Evolutionary conservation across 108 stramenopile species (phyloP).

Genomic region (Nannochloropsis oceanica): DNA sequence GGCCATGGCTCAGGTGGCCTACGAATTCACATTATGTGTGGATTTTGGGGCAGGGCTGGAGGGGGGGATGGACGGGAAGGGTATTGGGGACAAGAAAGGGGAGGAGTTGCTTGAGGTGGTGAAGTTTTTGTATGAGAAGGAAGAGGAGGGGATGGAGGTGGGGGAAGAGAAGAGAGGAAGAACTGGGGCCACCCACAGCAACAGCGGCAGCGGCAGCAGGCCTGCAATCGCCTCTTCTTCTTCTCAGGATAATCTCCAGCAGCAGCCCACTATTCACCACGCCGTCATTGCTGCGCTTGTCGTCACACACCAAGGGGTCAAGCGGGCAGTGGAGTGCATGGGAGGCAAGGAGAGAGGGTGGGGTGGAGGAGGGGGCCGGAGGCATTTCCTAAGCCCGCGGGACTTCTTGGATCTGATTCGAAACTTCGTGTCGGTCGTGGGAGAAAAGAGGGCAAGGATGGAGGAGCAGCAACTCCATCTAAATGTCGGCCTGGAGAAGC

Average conservation of each 20-base stretch:
- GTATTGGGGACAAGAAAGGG: conserved; percentile 15
- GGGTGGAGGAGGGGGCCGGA: conserved; percentile 31
- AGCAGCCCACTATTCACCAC: conserved; percentile 45
- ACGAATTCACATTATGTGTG: conserved; percentile 16
- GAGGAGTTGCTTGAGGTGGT: background rate
- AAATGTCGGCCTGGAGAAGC: conserved; percentile 83
- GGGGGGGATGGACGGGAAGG: conserved; percentile 42
- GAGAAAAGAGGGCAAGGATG: conserved; percentile 52
- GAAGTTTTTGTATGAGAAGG: background rate
- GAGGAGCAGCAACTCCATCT: conserved; percentile 92
- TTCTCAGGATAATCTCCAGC: background rate
- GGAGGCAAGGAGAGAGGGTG: conserved; percentile 31
- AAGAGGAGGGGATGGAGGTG: background rate
- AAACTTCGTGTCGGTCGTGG: conserved; percentile 66
- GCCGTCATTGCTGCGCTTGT: conserved; percentile 90
- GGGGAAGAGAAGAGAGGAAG: conserved; percentile 13
- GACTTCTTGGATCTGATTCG: conserved; percentile 87
- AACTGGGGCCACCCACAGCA: background rate
- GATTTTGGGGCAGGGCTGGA: conserved; percentile 59
- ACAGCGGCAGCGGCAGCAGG: no score
- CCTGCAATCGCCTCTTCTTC: no score
- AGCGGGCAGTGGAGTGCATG: conserved; percentile 17
- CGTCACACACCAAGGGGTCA: conserved; percentile 57
- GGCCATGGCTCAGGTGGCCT: conserved; percentile 75
- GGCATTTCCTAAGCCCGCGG: conserved; percentile 77